Conservation (phyloP, 2,329 filamentous ascomycete genomes). For the Pseudomassariella vexata region DNA sequence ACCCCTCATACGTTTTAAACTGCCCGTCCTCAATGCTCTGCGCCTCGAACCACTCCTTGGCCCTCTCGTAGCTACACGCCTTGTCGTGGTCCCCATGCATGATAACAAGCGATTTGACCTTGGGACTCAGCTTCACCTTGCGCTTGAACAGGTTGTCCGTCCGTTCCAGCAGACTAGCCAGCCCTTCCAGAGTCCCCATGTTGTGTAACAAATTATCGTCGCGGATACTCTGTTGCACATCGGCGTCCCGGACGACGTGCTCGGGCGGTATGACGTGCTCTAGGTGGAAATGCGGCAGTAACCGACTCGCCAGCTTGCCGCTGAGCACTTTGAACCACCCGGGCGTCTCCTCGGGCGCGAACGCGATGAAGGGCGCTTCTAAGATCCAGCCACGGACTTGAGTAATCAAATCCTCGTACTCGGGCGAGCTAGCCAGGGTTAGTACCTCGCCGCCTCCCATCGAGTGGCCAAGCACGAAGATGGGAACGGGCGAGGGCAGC, state of each 20-base stretch:
- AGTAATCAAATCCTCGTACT: slow-evolving; percentile 47
- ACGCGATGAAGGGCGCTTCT: slow-evolving; percentile 73
- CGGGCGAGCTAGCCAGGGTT: slow-evolving; percentile 46
- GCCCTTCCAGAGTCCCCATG: slow-evolving; percentile 77
- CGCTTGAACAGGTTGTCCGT: slow-evolving; percentile 55
- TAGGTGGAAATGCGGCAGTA: slow-evolving; percentile 65
- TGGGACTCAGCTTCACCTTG: slow-evolving; percentile 41
- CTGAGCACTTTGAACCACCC: slow-evolving; percentile 54
- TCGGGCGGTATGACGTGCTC: slow-evolving; percentile 58
- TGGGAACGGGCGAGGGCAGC: slow-evolving; percentile 44
- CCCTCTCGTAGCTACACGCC: slow-evolving; percentile 60
- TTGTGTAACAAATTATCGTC: slow-evolving; percentile 72
- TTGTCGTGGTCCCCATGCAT: slow-evolving; percentile 72
- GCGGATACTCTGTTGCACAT: slow-evolving; percentile 52
- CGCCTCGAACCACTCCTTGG: slow-evolving; percentile 56
- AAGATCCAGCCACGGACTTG: slow-evolving; percentile 68
- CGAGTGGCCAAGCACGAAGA: slow-evolving; percentile 85
- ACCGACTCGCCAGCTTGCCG: slow-evolving; percentile 60
- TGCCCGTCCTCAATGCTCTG: slow-evolving; percentile 59
- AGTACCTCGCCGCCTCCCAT: slow-evolving; percentile 83
- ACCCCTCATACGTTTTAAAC: slow-evolving; percentile 70
- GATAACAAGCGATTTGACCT: slow-evolving; percentile 63
- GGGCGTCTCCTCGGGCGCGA: slow-evolving; percentile 62
- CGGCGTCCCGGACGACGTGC: slow-evolving; percentile 62
- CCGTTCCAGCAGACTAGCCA: slow-evolving; percentile 73